Conservation (phyloP, 768 basidiomycete species). For the Boletus reticulatus region DNA sequence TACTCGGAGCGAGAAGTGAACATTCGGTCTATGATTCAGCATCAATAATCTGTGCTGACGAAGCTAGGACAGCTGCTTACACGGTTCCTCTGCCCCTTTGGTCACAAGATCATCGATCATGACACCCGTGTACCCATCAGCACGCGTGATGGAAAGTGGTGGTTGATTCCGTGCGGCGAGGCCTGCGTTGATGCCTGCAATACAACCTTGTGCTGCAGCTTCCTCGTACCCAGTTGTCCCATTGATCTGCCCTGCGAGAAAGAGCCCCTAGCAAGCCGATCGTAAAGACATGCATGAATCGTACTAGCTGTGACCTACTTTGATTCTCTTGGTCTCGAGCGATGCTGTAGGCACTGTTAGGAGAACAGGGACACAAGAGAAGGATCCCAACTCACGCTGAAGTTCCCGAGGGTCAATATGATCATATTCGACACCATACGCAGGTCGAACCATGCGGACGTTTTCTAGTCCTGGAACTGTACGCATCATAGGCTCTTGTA, state of each 20-base stretch:
- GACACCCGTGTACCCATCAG: slow-evolving; percentile 84
- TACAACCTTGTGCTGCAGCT: slow-evolving; percentile 85
- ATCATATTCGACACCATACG: slow-evolving; percentile 94
- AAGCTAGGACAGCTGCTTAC: slow-evolving; percentile 37
- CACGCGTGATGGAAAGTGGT: slow-evolving; percentile 69
- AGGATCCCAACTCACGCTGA: slow-evolving; percentile 45
- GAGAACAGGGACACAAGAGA: not conserved
- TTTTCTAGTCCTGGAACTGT: slow-evolving; percentile 84
- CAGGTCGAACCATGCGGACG: slow-evolving; percentile 79
- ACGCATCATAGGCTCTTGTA: slow-evolving; percentile 80
- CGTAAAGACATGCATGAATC: not conserved
- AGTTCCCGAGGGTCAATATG: slow-evolving; percentile 86
- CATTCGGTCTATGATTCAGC: slow-evolving; percentile 68
- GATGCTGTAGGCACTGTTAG: slow-evolving; percentile 48
- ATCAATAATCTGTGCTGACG: not conserved
- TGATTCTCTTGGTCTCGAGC: slow-evolving; percentile 82
- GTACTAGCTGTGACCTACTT: slow-evolving; percentile 36
- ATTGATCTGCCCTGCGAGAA: slow-evolving; percentile 90
- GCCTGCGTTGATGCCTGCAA: slow-evolving; percentile 89
- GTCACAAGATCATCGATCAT: slow-evolving; percentile 90
- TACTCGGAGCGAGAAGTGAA: slow-evolving; percentile 92
- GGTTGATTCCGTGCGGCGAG: slow-evolving; percentile 54
- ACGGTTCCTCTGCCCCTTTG: slow-evolving; percentile 90
- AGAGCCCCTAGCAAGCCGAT: slow-evolving; percentile 56
- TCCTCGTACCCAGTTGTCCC: slow-evolving; percentile 95